These are phyloP conservation scores for Leptographium galeiforme DNA, from an alignment of 2,329 filamentous ascomycete species.

Conservation along the genomic window DNA sequence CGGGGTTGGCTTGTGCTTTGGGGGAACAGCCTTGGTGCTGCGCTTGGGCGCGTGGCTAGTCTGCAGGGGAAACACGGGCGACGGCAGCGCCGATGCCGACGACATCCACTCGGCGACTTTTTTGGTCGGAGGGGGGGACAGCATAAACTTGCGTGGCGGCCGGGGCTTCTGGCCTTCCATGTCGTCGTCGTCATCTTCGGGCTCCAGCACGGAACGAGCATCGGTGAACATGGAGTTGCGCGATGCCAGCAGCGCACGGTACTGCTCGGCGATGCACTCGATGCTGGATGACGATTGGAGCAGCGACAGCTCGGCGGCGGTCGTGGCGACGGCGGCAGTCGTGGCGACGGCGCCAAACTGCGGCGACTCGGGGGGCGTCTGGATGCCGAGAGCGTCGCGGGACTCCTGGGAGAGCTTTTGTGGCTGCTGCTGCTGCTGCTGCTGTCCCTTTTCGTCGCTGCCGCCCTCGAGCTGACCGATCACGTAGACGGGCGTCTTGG, in stretches of 20 bases:
- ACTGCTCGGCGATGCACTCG: conserved; percentile 37
- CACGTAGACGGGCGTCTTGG: conserved; percentile 36
- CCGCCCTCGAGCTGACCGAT: conserved; percentile 35
- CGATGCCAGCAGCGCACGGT: conserved; percentile 30
- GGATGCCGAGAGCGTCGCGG: not conserved
- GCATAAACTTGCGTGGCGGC: not conserved
- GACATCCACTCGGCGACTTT: not conserved
- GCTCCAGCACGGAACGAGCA: conserved; percentile 12
- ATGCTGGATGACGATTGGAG: conserved; percentile 22
- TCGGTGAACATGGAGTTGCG: conserved; percentile 21
- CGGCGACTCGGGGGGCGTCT: conserved; percentile 5
- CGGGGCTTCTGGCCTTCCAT: not conserved
- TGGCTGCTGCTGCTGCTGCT: not conserved
- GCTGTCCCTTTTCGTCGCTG: conserved; percentile 3
- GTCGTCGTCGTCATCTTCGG: conserved; percentile 9
- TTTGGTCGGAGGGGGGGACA: not conserved
- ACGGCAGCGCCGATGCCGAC: conserved; percentile 1
- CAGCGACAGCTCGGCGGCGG: conserved; percentile 5
- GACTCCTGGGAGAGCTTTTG: not conserved
- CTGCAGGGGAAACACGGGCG: not conserved
- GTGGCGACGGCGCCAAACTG: not conserved
- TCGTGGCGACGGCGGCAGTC: not conserved
- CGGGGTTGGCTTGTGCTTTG: not conserved
- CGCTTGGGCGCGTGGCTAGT: not conserved
- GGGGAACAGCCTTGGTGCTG: not conserved